Conservation (phyloP, 176 grass and related monocot species). For the Avena eriantha region DNA sequence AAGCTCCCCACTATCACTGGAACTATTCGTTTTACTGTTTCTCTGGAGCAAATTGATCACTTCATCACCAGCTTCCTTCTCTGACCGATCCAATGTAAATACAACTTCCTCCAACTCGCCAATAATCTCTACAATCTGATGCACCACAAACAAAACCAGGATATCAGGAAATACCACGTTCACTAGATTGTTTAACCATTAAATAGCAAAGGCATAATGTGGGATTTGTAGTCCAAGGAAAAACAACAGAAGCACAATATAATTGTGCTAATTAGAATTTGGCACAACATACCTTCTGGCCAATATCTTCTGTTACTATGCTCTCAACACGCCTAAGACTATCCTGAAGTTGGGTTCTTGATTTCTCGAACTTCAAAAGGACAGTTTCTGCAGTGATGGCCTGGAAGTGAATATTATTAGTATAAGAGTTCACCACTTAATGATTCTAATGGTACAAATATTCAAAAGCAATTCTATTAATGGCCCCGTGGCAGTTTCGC, state of each 20-base stretch:
- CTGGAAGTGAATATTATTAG: conserved; percentile 51
- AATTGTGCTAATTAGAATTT: conserved; percentile 8
- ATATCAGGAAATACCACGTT: conserved; percentile 27
- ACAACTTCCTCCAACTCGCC: conserved; percentile 73
- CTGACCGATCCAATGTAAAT: conserved; percentile 80
- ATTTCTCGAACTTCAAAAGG: conserved; percentile 95
- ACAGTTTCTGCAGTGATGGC: conserved; percentile 93
- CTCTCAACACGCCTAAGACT: conserved; percentile 81
- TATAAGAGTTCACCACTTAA: conserved; percentile 18
- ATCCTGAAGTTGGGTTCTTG: conserved; percentile 73
- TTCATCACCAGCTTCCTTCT: conserved; percentile 97
- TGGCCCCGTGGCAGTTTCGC: neutral
- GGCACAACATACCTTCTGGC: conserved; percentile 67
- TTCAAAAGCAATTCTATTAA: neutral
- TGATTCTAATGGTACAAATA: neutral
- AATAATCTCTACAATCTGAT: conserved; percentile 85
- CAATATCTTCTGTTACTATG: conserved; percentile 90
- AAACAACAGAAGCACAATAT: neutral
- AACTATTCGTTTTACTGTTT: conserved; percentile 60
- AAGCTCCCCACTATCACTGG: conserved; percentile 74
- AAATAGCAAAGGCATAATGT: neutral
- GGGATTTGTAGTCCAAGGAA: conserved; percentile 2
- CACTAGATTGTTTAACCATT: conserved; percentile 19
- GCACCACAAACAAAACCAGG: conserved; percentile 14
- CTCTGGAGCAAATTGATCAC: conserved; percentile 88